Evolutionary conservation across 2,329 filamentous ascomycete species (phyloP).

Genomic region (Calycina herbarum): DNA sequence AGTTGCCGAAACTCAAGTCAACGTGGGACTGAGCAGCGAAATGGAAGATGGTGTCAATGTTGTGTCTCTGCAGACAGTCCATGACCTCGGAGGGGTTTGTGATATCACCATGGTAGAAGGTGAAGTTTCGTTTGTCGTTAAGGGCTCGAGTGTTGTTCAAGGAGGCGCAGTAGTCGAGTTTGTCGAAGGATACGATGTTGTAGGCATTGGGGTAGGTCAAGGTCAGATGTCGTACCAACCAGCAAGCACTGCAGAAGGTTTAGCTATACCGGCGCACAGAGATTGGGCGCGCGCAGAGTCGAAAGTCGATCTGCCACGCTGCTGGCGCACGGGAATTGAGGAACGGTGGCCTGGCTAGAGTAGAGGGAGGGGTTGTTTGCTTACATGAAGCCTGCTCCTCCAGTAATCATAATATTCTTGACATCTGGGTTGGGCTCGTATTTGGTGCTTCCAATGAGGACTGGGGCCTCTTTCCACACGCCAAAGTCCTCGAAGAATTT

Average conservation of each 20-base stretch:
- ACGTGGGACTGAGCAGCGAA: constrained; percentile 87
- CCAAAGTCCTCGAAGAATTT: constrained; percentile 59
- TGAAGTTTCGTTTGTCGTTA: constrained; percentile 69
- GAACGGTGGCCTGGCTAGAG: neutral
- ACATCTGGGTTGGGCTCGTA: constrained; percentile 69
- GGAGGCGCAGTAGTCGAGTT: constrained; percentile 79
- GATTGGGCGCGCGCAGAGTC: neutral
- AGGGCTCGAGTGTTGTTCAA: constrained; percentile 76
- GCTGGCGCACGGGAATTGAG: constrained; percentile 13
- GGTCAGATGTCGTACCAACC: constrained; percentile 77
- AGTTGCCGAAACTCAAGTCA: constrained; percentile 79
- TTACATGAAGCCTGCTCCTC: constrained; percentile 83
- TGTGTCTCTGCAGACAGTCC: constrained; percentile 67
- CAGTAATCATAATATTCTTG: constrained; percentile 81
- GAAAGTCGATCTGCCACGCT: neutral
- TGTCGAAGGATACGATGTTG: constrained; percentile 81
- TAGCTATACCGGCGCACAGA: constrained; percentile 16
- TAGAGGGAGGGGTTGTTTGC: constrained; percentile 35
- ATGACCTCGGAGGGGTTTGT: constrained; percentile 70
- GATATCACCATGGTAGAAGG: constrained; percentile 77
- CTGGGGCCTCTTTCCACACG: constrained; percentile 70
- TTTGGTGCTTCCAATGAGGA: constrained; percentile 67
- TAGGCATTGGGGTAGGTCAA: constrained; percentile 73
- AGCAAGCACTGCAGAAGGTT: constrained; percentile 63
- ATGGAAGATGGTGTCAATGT: constrained; percentile 79